Base-by-base conservation (phyloP, 2,329 filamentous ascomycete genomes). In the Coniosporium tulheliwenetii region DNA sequence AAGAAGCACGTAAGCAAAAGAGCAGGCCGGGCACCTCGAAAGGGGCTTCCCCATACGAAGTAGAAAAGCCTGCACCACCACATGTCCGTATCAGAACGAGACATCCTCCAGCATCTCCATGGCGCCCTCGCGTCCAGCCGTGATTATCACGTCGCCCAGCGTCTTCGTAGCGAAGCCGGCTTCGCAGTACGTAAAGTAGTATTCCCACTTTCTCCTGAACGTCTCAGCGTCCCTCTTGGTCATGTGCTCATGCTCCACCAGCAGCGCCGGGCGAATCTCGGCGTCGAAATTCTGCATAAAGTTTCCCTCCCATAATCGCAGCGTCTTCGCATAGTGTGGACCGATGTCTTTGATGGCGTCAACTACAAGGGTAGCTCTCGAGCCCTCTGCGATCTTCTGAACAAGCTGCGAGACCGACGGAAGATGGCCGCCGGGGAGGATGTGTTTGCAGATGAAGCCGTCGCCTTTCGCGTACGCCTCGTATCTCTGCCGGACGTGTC, bases 381-480 rank as follows among this genome's bases (percentile, higher is more conserved):
- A 79, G 30, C 75, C 75, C 19, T 65, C 64, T 34, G 67, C 70
- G 46, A 85, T 78, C 30, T 77, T 54, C 71, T 73, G 51, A 60
- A 79, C n/a, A 60, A 78, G 44, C 64, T 95, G 51, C 67, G 76
- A 48, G 61, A 80, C 42, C 72, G 85, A 35, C 62, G 83, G 51
- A 53, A 85, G 62, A 51, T 85, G 79, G 1, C 81, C 81, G n/a
- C 81, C 80, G 0, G 81, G 81, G 58, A 86, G 85, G 41, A 85
- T 85, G 58, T 85, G 83, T 45, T 77, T 75, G 43, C 79, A 73
- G 52, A 85, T 84, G 58, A 85, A 85, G 52, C 84, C 80, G 55
- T 81, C 75, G 2, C 71, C 70, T 49, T 70, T 75, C 13, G 73
- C 68, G 52, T 84, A 84, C 7, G 69, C 71, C 46, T 75, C 73